A percentile compares a stretch with the other conserved stretches of the same genome.
Conservation (phyloP, 2,329 filamentous ascomycete genomes). For the Phyllachora maydis region DNA sequence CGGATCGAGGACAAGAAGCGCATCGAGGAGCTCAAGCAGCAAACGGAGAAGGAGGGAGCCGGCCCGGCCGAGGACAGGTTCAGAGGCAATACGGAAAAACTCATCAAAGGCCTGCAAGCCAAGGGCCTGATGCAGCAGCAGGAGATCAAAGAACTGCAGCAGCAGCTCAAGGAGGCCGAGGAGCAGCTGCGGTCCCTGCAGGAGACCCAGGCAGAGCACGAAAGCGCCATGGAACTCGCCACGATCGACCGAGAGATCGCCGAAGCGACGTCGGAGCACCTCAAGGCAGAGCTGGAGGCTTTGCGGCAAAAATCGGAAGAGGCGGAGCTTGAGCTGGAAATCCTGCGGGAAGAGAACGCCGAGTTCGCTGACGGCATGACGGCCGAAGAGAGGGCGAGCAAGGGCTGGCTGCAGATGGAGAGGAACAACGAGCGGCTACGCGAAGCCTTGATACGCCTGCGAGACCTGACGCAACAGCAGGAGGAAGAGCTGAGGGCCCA, state of each 20-base stretch:
- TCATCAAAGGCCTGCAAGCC: conserved; percentile 77
- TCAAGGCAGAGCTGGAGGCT: conserved; percentile 61
- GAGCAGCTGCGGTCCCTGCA: conserved; percentile 48
- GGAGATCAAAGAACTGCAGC: conserved; percentile 58
- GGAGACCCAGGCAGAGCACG: conserved; percentile 61
- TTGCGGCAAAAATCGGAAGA: conserved; percentile 64
- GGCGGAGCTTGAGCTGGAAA: conserved; percentile 69
- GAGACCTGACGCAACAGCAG: conserved; percentile 72
- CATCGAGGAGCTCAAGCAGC: conserved; percentile 52
- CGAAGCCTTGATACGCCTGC: conserved; percentile 64
- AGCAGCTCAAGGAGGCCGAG: conserved; percentile 59
- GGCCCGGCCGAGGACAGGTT: no score
- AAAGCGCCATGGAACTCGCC: conserved; percentile 67
- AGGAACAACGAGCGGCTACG: conserved; percentile 72
- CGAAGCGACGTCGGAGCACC: conserved; percentile 70
- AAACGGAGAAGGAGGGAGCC: conserved; percentile 52
- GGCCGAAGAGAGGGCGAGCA: conserved; percentile 67
- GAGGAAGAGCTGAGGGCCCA: conserved; percentile 62
- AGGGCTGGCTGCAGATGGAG: conserved; percentile 83
- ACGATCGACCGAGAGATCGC: conserved; percentile 90
- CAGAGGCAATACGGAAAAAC: no score
- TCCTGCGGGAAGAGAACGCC: conserved; percentile 69
- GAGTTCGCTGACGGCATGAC: conserved; percentile 72
- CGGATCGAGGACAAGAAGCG: conserved; percentile 69
- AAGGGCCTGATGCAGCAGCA: conserved; percentile 75